Conservation (phyloP, 164 flowering plant genomes). For the Platanus orientalis region DNA sequence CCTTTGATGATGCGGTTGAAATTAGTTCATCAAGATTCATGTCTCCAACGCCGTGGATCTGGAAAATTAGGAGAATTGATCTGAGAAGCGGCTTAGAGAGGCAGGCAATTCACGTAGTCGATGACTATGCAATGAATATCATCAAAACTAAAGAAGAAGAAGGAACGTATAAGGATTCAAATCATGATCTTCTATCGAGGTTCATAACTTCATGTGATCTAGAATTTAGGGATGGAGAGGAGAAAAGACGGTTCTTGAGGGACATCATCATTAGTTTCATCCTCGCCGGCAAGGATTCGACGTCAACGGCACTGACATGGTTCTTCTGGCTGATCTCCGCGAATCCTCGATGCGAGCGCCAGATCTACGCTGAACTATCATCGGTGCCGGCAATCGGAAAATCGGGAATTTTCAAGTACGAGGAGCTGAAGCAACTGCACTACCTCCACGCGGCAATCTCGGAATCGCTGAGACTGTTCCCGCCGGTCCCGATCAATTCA, state of each 20-base stretch:
- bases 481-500: constrained; percentile 46
- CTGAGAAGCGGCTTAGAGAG: constrained; percentile 27
- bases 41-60: constrained; percentile 25
- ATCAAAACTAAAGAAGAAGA: constrained; percentile 21
- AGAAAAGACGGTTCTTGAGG: constrained; percentile 29
- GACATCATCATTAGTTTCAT: constrained; percentile 44
- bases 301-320: constrained; percentile 48
- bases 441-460: constrained; percentile 46
- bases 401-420: constrained; percentile 25
- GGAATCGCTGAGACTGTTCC: constrained; percentile 42
- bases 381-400: not conserved
- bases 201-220: constrained; percentile 19
- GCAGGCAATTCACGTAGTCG: constrained; percentile 16
- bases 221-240: constrained; percentile 13
- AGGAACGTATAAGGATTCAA: not conserved
- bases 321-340: constrained; percentile 46
- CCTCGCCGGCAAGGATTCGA: constrained; percentile 47
- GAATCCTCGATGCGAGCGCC: constrained; percentile 22
- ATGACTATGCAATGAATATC: constrained; percentile 24
- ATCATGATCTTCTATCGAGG: constrained; percentile 32
- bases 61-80: constrained; percentile 36
- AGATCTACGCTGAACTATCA: constrained; percentile 24
- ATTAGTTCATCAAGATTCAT: constrained; percentile 19
- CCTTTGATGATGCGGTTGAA: constrained; percentile 37
- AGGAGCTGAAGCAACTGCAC: constrained; percentile 32